These are phyloP conservation scores for Vitis riparia DNA, from an alignment of 164 flowering plant species.

Conservation along the genomic window DNA sequence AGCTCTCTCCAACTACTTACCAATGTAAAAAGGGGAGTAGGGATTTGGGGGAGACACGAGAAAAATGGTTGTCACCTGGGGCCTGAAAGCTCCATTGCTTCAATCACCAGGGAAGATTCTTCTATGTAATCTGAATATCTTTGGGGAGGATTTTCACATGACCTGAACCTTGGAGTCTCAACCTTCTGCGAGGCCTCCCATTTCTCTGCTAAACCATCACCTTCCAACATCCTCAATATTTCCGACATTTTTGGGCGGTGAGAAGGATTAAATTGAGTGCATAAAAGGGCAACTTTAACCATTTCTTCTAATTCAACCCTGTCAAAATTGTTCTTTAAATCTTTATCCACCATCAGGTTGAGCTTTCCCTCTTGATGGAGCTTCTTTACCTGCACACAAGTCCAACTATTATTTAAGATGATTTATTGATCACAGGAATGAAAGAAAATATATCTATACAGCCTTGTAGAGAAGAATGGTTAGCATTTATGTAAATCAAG, in stretches of 20 bases:
- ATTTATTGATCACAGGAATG: background rate
- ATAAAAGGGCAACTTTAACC: constrained; percentile 73
- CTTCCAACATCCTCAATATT: constrained; percentile 77
- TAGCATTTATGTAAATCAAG: no score
- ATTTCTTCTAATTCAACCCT: constrained; percentile 71
- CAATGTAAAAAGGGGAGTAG: background rate
- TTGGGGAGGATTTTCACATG: constrained; percentile 45
- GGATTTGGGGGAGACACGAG: background rate
- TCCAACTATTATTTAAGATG: background rate
- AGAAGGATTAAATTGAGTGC: constrained; percentile 73
- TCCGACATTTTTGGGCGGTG: constrained; percentile 84
- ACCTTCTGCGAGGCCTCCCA: constrained; percentile 81
- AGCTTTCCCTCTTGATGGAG: constrained; percentile 73
- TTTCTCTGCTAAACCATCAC: constrained; percentile 78
- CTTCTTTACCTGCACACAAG: constrained; percentile 66
- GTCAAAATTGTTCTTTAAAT: constrained; percentile 61
- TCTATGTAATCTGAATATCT: constrained; percentile 65
- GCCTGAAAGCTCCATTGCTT: constrained; percentile 94
- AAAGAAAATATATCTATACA: no score
- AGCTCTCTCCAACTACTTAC: constrained; percentile 7
- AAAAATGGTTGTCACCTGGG: constrained; percentile 48
- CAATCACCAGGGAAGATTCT: constrained; percentile 72
- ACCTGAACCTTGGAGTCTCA: constrained; percentile 54
- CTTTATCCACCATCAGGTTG: constrained; percentile 69
- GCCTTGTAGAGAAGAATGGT: no score